Base-by-base conservation (phyloP, 805 yeast genomes). In the Yamadazyma endophytica region DNA sequence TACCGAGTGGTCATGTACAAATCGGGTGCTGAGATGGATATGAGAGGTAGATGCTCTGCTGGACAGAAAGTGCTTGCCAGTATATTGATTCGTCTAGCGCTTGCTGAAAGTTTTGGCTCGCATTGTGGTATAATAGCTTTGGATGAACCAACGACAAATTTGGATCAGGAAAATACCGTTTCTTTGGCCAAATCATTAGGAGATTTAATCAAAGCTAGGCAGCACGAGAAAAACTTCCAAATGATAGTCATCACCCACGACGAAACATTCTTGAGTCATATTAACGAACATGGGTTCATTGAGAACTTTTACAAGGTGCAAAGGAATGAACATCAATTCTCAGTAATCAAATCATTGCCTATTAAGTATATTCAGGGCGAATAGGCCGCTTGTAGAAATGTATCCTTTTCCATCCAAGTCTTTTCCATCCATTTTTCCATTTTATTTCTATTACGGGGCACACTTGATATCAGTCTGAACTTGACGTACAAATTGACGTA, bases 21-120 rank as follows among this genome's bases (percentile, higher is more conserved):
- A 53, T 86, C 83, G 48, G 90, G 84, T 37, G 83, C 80, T 1
- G 97, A 92, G 54, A 63, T 92, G 28, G 99, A 92, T 52, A 92
- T 92, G 99, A 73, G 99, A 40, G 99, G 98, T 0, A 64, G 98
- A 36, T 92, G 99, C 54, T 86, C 96, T 2, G 97, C 98, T 0
- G 99, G 99, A 0, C 99, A 92, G 56, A 86, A 88, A 49, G 97
- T 92, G 4, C 59, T 92, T 27, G 96, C 97, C 0, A 82, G 94
- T 23, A 89, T 92, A 28, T 78, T 92, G 19, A 90, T 92, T 35
- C 69, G 99, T 33, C 61, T 92, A 34, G 96, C 97, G 0, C 64
- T 92, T 28, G 92, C 97, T 1, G 97, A 92, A 56, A 86, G 97
- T 49, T 90, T 92, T 64, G 97, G 98, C 6, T 71, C 79, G 2